Evolutionary conservation across 1,284 basidiomycete species (phyloP), one percentile per base, ranked within the genome.

Genomic region (Sanghuangporus sanghuang): DNA sequence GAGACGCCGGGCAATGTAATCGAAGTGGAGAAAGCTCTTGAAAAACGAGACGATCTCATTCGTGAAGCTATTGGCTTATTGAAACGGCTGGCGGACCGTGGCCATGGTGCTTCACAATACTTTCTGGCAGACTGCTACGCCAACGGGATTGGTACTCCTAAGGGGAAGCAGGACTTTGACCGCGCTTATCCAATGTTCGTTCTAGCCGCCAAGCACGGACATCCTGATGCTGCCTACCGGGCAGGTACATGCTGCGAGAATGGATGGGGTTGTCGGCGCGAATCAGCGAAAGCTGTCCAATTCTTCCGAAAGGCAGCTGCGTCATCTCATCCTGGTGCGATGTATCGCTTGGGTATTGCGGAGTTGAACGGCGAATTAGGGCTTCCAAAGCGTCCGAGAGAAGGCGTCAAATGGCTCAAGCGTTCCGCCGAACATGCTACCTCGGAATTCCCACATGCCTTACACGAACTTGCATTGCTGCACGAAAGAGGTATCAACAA

Each of bases 361-460:
- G 96, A 99, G 75, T 85, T 99, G 66, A 99, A 99, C 71, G 96
- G 96, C 66, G 94, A 98, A 73, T 84, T 99, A 1, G 90, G 93
- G 0, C 80, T 96, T 14, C 85, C 88, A 44, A 92, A 90, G 75
- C 86, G 89, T 58, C 93, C 95, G 6, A 94, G 93, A 75, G 96
- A 98, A 74, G 96, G 97, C 63, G 94, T 99, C 69, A 97, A 97
- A 77, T 98, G 96, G 95, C 85, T 99, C 67, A 99, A 98, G 77
- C 86, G 96, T 55, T 95, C 93, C 36, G 95, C 96, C 6, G 96
- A 99, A 75, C 87, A 93, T 72, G 94, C 95, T 0, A 95, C 92
- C 0, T 90, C 93, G 53, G 95, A 97, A 77, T 98, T 96, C 74
- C 95, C 96, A 1, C 96, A 98, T 73, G 96, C 96, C 1, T 78